These are phyloP conservation scores for Saccharomycopsis fodiens DNA, from an alignment of 805 yeast species.

Conservation along the genomic window DNA sequence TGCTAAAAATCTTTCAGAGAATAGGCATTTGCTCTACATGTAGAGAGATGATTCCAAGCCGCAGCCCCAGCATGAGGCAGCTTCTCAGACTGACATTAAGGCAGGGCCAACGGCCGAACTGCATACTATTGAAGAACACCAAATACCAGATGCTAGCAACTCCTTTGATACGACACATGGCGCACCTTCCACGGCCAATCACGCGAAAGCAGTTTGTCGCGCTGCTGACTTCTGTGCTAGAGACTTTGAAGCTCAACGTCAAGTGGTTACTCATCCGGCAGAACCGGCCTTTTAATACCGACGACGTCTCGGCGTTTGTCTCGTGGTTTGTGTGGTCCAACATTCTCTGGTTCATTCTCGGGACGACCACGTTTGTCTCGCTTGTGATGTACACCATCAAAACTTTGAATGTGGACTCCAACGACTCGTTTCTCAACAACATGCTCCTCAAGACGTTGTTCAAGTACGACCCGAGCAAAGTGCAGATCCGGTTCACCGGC, in stretches of 20 bases:
- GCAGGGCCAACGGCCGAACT: not conserved
- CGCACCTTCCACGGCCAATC: not conserved
- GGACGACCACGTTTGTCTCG: conserved; percentile 90
- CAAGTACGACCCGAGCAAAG: conserved; percentile 13
- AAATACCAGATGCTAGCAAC: too few species aligned
- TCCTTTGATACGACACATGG: too few species aligned
- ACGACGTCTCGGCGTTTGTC: conserved; percentile 82
- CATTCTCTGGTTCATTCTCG: conserved; percentile 66
- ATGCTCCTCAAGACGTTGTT: conserved; percentile 13
- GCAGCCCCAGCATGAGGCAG: not conserved
- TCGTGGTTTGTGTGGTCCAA: conserved; percentile 92
- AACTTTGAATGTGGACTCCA: conserved; percentile 5
- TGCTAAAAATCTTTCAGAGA: too few species aligned
- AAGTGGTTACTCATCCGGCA: conserved; percentile 74
- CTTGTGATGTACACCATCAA: conserved; percentile 67
- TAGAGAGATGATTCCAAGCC: not conserved
- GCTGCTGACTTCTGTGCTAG: conserved; percentile 12
- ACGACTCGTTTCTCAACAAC: conserved; percentile 10
- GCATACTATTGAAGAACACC: too few species aligned
- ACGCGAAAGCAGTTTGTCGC: conserved; percentile 17
- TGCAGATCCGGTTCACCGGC: conserved; percentile 6
- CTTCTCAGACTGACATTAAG: not conserved
- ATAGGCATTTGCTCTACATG: not conserved
- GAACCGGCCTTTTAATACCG: conserved; percentile 82
- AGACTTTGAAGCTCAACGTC: conserved; percentile 27